phyloP scores from a whole-genome alignment of 306 rosid genomes.

The Gillenia trifoliata region DNA sequence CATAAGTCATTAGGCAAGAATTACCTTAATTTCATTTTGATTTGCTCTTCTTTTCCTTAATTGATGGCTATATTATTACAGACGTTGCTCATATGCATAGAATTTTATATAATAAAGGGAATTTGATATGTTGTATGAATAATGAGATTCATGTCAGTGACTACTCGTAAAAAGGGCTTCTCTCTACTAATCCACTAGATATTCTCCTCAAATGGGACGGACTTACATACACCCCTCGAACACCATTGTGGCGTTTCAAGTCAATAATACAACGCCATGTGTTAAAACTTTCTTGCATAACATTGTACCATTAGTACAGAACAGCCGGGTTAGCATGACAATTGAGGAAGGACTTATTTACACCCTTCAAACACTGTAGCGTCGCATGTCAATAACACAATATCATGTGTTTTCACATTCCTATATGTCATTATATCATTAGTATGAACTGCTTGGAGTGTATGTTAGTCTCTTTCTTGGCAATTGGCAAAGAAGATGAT shows the following conservation, averaged over 20 bases:
- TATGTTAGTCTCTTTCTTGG: neutral
- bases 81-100: neutral
- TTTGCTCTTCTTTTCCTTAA: neutral
- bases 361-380: neutral
- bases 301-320: too few species aligned
- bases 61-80: conserved; percentile 15
- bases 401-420: too few species aligned
- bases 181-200: neutral
- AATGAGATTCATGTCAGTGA: neutral
- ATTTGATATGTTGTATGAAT: neutral
- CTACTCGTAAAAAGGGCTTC: neutral
- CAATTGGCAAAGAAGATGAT: neutral
- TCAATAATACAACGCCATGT: neutral
- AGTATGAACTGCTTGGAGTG: neutral
- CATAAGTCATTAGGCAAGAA: conserved; percentile 16
- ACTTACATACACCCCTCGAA: neutral
- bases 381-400: neutral
- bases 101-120: conserved; percentile 9
- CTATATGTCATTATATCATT: too few species aligned
- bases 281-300: too few species aligned
- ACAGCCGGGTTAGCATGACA: neutral
- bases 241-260: neutral
- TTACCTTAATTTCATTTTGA: neutral
- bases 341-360: neutral
- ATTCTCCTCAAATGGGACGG: neutral